Base-by-base conservation (phyloP, 352 stramenopile genomes). In the Globisporangium viniferum region DNA sequence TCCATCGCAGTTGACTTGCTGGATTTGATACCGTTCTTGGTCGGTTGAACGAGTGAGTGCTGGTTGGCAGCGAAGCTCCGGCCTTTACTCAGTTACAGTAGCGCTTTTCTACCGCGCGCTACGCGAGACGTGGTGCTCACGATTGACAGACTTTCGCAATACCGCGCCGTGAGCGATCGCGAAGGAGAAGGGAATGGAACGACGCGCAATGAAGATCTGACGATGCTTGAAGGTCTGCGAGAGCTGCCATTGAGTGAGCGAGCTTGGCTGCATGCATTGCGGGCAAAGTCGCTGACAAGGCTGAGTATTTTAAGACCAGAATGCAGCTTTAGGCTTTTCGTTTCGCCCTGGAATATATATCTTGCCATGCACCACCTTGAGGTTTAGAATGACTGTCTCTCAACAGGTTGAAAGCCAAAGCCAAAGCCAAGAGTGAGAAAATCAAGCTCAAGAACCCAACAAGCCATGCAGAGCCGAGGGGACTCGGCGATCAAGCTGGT, bases 401-500 rank as follows among this genome's bases (percentile, higher is more conserved):
- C 39, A 46, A 7, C 53, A 57, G 51, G 24, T 57, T 29, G 24
- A n/a, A 18, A 8, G 10, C 9, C n/a, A 55, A 18, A 8, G 10
- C 9, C n/a, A 55, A 12, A 49, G 41, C 46, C 20, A 24, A 56
- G 53, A 35, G 53, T 18, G 24, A 58, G 51, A 58, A 12, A 4
- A 35, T 29, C n/a, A 20, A 49, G 46, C 46, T 12, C 7, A 33
- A 59, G 39, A 46, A 56, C 29, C 7, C 8, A 22, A 46, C 9
- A 27, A 35, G n/a, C 27, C 29, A 73, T 67, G 63, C 56, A 62
- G 48, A 70, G 51, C n/a, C 69, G 72, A 62, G 80, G 78, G 4
- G 81, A 91, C 65, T 66, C 79, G n/a, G 75, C 73, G 22, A 90
- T 91, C 72, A 96, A 97, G 70, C 72, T 97, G 35, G 81, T 97